Evolutionary conservation across 2,329 filamentous ascomycete genomes (phyloP).

Genomic region (Penicillium sp.): DNA sequence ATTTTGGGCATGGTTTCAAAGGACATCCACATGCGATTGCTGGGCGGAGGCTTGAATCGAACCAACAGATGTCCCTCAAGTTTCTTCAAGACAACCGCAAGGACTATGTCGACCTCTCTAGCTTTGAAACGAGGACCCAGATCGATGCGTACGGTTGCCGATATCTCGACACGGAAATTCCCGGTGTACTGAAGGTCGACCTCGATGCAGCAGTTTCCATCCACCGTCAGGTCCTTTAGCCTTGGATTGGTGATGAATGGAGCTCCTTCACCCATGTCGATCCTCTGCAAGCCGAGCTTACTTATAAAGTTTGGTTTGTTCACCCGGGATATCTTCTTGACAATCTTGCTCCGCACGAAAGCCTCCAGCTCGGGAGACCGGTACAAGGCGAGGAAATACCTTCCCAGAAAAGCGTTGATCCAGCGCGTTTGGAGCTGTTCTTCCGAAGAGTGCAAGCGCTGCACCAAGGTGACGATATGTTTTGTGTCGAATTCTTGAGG

Average conservation of each 20-base stretch:
- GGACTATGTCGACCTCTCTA: constrained; percentile 82
- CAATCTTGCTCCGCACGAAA: constrained; percentile 80
- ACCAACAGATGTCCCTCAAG: constrained; percentile 83
- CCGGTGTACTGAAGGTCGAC: constrained; percentile 86
- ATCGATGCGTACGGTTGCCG: constrained; percentile 90
- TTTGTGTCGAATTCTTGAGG: constrained; percentile 78
- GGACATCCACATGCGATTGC: constrained; percentile 93
- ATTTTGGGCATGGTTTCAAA: constrained; percentile 94
- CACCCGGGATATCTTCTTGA: constrained; percentile 92
- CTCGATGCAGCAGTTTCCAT: constrained; percentile 86
- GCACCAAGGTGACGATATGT: constrained; percentile 85
- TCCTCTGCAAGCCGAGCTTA: constrained; percentile 75
- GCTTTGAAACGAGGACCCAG: constrained; percentile 85
- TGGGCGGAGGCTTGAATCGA: constrained; percentile 90
- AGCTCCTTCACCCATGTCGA: constrained; percentile 82
- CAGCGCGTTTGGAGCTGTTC: constrained; percentile 88
- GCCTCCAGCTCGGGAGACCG: constrained; percentile 79
- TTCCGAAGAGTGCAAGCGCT: constrained; percentile 86
- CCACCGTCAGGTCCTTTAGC: constrained; percentile 84
- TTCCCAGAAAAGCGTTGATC: constrained; percentile 88
- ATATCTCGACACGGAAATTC: constrained; percentile 85
- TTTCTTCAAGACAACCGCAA: constrained; percentile 81
- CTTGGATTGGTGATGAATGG: constrained; percentile 87
- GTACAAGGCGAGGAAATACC: constrained; percentile 85
- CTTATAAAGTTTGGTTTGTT: constrained; percentile 90